Evolutionary conservation across 495 filamentous ascomycete species (phyloP).

Genomic region (Daldinia grandis): DNA sequence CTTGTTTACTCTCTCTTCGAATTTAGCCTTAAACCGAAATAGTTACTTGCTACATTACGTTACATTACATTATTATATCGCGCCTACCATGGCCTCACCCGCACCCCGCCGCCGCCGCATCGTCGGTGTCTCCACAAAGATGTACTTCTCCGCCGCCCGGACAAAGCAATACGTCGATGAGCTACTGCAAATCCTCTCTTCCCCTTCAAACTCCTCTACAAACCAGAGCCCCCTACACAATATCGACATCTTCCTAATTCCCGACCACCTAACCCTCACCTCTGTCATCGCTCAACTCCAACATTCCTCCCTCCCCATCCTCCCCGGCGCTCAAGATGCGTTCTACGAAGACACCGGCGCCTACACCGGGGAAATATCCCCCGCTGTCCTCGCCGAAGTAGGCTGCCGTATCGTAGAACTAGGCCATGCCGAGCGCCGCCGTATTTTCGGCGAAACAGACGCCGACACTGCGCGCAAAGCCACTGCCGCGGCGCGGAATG

Average conservation of each 20-base stretch:
- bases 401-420: constrained; percentile 77
- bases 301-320: constrained; percentile 56
- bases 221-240: constrained; percentile 41
- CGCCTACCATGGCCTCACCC: constrained; percentile 28
- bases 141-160: constrained; percentile 77
- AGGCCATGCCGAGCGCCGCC: constrained; percentile 78
- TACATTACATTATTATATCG: neutral
- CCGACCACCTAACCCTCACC: constrained; percentile 75
- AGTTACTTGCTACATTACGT: neutral
- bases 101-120: constrained; percentile 66
- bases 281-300: constrained; percentile 62
- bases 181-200: constrained; percentile 58
- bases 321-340: constrained; percentile 80
- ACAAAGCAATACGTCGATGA: constrained; percentile 69
- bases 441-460: constrained; percentile 77
- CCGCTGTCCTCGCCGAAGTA: constrained; percentile 66
- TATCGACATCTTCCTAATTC: constrained; percentile 72
- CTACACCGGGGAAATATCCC: constrained; percentile 81
- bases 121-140: constrained; percentile 82
- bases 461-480: constrained; percentile 70
- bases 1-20: neutral
- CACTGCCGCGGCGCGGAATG: constrained; percentile 67
- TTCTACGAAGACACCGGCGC: constrained; percentile 71
- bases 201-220: constrained; percentile 42
- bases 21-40: neutral